Evolutionary conservation across 768 basidiomycete species (phyloP), one percentile per base, ranked within the genome.

Genomic region (Suillus cothurnatus): DNA sequence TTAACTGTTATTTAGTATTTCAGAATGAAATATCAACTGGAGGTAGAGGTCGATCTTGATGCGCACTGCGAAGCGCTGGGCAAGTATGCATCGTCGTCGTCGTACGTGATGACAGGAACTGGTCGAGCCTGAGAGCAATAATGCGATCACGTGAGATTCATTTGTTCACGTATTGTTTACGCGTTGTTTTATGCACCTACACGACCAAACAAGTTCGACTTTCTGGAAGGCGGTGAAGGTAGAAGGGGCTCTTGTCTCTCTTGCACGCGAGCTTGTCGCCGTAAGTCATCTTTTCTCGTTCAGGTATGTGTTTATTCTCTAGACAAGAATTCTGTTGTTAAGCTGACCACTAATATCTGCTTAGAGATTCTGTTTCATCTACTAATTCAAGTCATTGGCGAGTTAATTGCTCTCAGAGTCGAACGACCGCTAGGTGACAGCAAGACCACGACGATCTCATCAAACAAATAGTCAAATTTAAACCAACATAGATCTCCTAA

Each of bases 151-250:
- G 55, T 62, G 73, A 73, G 71, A 17, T 67, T 63, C 31, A 71
- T 69, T 68, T 61, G 17, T 41, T 69, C 68, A 67, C 26, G 69
- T 61, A 68, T 50, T 77, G 49, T 77, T 76, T 75, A 72, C 76
- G 75, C 61, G 75, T 72, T 77, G 50, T 76, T 76, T 59, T 9
- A 0, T 36, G 23, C 34, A 11, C 68, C 74, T 68, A 77, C 76
- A 76, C 64, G 58, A 49, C 63, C 76, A 76, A 76, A 76, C 67
- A 76, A 71, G 75, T 76, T 76, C 76, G 65, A 77, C 26, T 52
- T 77, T 77, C 67, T 26, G 66, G 23, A 38, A 23, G 45, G 53
- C 38, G 6, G 34, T 52, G 57, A 62, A 26, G 36, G 26, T 43
- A 59, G 61, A 56, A 39, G 23, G 23, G 53, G 38, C 56, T 19